A percentile compares a stretch with the other conserved stretches of the same genome.
Evolutionary conservation across 495 filamentous ascomycete species (phyloP).

Genomic region (Xanthoparmelia taractica): DNA sequence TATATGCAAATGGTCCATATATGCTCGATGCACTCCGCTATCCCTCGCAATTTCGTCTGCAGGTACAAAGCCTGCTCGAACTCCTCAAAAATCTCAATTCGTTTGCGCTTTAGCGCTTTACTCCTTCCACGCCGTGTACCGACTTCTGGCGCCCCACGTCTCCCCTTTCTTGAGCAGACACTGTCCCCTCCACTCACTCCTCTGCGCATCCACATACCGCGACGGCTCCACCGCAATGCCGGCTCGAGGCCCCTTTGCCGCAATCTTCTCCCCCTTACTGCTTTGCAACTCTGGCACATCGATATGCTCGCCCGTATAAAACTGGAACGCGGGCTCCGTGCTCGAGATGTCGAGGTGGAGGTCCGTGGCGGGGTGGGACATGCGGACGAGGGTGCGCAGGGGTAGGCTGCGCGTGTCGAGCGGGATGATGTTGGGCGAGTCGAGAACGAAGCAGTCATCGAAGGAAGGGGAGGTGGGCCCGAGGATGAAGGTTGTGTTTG

Average conservation of each 20-base stretch:
- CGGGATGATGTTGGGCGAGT: constrained; percentile 45
- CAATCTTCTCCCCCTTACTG: constrained; percentile 53
- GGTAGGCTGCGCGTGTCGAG: constrained; percentile 67
- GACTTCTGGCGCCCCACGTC: constrained; percentile 66
- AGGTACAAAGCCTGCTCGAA: background rate
- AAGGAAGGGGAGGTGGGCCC: constrained; percentile 60
- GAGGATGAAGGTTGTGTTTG: constrained; percentile 60
- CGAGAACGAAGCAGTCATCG: constrained; percentile 84
- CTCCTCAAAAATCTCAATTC: no score
- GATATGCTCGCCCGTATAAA: constrained; percentile 84
- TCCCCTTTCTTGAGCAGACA: constrained; percentile 71
- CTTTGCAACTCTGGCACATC: constrained; percentile 62
- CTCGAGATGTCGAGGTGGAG: constrained; percentile 77
- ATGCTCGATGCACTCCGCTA: background rate
- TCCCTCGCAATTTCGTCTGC: background rate
- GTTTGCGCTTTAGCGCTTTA: no score
- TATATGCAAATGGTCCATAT: background rate
- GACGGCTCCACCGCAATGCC: constrained; percentile 90
- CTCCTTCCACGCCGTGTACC: constrained; percentile 74
- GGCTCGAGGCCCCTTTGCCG: constrained; percentile 54
- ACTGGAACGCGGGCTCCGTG: constrained; percentile 94
- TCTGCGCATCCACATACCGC: constrained; percentile 79
- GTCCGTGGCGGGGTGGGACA: constrained; percentile 60
- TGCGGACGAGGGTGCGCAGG: constrained; percentile 55
- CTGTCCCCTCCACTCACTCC: constrained; percentile 67